Evolutionary conservation across 140 eudicot genomes (phyloP).

Genomic region (Oenanthe javanica): DNA sequence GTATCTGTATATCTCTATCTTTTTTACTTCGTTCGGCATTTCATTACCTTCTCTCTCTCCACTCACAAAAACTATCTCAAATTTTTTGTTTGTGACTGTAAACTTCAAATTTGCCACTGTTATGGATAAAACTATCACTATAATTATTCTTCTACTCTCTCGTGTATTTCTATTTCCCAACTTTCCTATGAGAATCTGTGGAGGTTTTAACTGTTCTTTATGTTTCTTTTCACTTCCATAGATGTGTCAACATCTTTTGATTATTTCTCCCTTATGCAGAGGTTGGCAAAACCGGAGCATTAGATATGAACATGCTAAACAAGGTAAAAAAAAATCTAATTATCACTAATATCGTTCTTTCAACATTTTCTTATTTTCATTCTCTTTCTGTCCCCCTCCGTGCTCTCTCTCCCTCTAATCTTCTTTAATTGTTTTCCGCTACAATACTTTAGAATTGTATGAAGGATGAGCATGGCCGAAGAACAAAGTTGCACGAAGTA

Average conservation of each 20-base stretch:
- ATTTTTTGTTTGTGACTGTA: background rate
- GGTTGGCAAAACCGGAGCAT: background rate
- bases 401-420: background rate
- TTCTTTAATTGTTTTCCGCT: too few relatives aligned
- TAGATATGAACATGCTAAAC: background rate
- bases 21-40: too few relatives aligned
- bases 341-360: too few relatives aligned
- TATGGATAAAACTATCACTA: background rate
- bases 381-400: background rate
- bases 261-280: background rate
- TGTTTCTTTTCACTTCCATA: background rate
- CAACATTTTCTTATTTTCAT: background rate
- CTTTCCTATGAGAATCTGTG: background rate
- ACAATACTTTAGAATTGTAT: background rate
- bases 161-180: background rate
- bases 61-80: background rate
- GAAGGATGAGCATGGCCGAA: background rate
- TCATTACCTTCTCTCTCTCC: too few relatives aligned
- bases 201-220: background rate
- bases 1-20: too few relatives aligned
- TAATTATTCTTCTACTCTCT: background rate
- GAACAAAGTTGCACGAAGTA: slow-evolving; percentile 36
- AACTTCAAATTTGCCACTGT: background rate
- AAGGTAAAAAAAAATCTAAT: background rate
- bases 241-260: background rate